Conservation (phyloP, 495 filamentous ascomycete species). For the Tuber calosporum region DNA sequence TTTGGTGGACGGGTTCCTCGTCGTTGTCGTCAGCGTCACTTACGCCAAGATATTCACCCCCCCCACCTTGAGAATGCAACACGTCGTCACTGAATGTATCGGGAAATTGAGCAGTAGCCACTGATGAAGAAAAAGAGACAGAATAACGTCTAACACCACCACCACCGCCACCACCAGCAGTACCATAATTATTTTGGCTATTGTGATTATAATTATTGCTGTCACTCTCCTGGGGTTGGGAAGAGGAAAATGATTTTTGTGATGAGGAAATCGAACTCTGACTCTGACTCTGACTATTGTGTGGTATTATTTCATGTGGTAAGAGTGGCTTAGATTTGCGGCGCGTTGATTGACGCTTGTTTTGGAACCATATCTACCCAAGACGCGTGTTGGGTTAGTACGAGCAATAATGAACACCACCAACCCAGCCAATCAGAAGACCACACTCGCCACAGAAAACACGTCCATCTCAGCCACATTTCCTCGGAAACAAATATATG, state of each 20-base stretch:
- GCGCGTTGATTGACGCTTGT: slow-evolving; percentile 86
- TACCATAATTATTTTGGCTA: background rate
- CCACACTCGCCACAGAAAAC: background rate
- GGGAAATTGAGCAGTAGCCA: background rate
- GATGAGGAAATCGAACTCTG: slow-evolving; percentile 21
- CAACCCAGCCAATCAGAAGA: background rate
- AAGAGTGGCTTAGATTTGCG: slow-evolving; percentile 82
- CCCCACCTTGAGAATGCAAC: slow-evolving; percentile 29
- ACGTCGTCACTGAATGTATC: slow-evolving; percentile 33
- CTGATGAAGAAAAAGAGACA: background rate
- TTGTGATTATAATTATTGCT: slow-evolving; percentile 3
- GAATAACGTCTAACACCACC: background rate
- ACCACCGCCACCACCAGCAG: background rate
- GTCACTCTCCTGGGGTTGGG: slow-evolving; percentile 17
- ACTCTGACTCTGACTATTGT: slow-evolving; percentile 21
- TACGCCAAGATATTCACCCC: slow-evolving; percentile 29
- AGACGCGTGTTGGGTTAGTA: slow-evolving; percentile 15
- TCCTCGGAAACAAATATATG: background rate
- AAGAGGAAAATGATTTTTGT: slow-evolving; percentile 21
- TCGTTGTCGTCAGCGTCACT: slow-evolving; percentile 23
- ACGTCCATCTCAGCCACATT: background rate
- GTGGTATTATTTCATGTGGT: slow-evolving; percentile 61
- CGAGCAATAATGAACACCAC: background rate
- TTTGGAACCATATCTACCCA: slow-evolving; percentile 96
- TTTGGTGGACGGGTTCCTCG: slow-evolving; percentile 4